phyloP scores from a whole-genome alignment of 1,284 basidiomycete species.

The Papiliotrema terrestris region DNA sequence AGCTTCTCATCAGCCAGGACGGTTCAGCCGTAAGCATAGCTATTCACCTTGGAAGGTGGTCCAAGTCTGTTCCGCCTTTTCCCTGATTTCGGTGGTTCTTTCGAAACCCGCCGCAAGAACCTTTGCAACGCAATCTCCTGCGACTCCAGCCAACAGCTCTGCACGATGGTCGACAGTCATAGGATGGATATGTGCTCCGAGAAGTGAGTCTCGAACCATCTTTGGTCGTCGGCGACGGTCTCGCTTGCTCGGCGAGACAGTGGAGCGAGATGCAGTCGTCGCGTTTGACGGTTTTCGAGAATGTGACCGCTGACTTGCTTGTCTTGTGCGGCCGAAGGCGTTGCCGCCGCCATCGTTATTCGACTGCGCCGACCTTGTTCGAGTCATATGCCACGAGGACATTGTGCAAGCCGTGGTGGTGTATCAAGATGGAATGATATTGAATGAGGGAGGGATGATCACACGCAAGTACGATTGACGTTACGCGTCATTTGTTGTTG shows the following conservation, averaged over 20 bases:
- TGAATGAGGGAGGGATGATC: too few species aligned
- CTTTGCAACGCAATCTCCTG: slow-evolving; percentile 28
- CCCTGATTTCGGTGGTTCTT: slow-evolving; percentile 2
- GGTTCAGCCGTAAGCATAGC: not conserved
- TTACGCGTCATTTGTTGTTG: too few species aligned
- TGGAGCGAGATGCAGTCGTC: not conserved
- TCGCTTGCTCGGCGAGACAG: not conserved
- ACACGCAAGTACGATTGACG: too few species aligned
- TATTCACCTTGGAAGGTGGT: slow-evolving; percentile 20
- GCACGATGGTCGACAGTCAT: slow-evolving; percentile 22
- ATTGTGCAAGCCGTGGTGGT: too few species aligned
- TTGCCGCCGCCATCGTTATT: too few species aligned
- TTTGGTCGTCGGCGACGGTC: not conserved
- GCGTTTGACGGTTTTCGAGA: not conserved
- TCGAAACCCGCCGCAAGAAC: slow-evolving; percentile 12
- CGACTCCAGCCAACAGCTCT: slow-evolving; percentile 21
- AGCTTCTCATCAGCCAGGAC: slow-evolving; percentile 6
- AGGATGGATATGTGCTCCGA: slow-evolving; percentile 12
- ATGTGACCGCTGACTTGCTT: not conserved
- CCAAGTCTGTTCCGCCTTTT: slow-evolving; percentile 14
- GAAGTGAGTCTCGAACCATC: slow-evolving; percentile 18
- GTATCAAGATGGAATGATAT: too few species aligned
- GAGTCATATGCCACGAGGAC: too few species aligned
- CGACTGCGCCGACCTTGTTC: too few species aligned
- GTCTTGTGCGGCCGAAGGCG: too few species aligned